Percentiles rank a stretch among this genome's conserved stretches.
phyloP scores from a whole-genome alignment of 2,329 filamentous ascomycete species.

The Talaromyces pinophilus region DNA sequence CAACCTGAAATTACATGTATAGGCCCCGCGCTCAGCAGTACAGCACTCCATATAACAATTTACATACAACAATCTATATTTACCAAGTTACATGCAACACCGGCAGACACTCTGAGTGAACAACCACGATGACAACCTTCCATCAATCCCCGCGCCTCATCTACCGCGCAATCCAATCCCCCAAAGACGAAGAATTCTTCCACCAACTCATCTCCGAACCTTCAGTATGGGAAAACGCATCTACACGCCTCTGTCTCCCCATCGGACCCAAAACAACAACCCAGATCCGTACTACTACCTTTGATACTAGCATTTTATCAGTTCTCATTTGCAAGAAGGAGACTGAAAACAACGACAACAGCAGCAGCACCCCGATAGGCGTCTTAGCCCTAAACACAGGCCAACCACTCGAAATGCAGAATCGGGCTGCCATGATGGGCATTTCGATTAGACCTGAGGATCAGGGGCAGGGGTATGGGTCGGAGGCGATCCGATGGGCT shows the following conservation, averaged over 20 bases:
- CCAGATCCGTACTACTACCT: neutral
- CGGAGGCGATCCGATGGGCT: constrained; percentile 5
- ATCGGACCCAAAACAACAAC: neutral
- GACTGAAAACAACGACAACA: neutral
- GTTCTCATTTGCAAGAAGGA: constrained; percentile 2
- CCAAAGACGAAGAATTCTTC: constrained; percentile 4
- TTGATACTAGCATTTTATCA: neutral
- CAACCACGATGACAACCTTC: neutral
- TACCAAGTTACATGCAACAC: too few relatives aligned
- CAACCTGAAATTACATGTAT: neutral
- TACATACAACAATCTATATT: too few relatives aligned
- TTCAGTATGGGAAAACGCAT: neutral
- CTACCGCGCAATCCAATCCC: constrained; percentile 1
- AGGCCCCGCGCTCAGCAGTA: neutral
- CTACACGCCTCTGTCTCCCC: neutral
- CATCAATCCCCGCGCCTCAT: neutral
- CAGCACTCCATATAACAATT: neutral
- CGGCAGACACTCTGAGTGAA: neutral
- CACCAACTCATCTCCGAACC: neutral
- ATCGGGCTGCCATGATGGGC: neutral
- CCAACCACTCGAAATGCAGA: neutral
- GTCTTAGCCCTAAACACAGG: neutral
- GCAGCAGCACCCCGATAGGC: neutral
- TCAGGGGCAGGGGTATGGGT: constrained; percentile 2
- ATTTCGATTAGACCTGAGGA: neutral